These are phyloP conservation scores for Tetrapisispora namnaoensis DNA, from an alignment of 805 yeast genomes.

Conservation along the genomic window DNA sequence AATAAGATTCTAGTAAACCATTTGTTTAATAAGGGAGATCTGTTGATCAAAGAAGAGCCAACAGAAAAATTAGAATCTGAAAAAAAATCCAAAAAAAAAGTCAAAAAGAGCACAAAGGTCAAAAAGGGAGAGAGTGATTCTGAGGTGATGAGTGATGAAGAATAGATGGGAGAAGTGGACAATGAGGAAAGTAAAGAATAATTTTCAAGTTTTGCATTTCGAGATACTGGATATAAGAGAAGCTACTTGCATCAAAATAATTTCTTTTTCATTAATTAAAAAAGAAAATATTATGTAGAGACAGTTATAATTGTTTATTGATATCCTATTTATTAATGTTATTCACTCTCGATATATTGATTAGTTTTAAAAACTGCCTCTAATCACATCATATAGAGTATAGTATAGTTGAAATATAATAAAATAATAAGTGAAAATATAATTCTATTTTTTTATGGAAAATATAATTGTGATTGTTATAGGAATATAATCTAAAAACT, in stretches of 20 bases:
- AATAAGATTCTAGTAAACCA: conserved; percentile 44
- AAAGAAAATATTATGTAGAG: no score
- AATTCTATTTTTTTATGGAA: no score
- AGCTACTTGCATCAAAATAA: neutral
- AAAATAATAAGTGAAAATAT: no score
- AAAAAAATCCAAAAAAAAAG: neutral
- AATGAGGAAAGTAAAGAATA: neutral
- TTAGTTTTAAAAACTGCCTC: no score
- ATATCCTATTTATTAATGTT: no score
- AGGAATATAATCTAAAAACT: neutral
- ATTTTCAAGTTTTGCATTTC: no score
- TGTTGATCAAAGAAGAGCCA: conserved; percentile 1
- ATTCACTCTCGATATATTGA: no score
- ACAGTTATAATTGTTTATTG: no score
- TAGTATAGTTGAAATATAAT: no score
- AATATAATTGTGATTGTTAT: neutral
- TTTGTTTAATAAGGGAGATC: conserved; percentile 22
- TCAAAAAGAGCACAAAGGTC: neutral
- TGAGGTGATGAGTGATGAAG: neutral
- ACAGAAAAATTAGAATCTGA: neutral
- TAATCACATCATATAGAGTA: no score
- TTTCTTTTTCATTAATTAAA: no score
- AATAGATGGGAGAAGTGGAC: neutral
- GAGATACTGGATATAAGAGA: no score
- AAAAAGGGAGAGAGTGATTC: neutral